Percentiles rank a stretch among this genome's conserved stretches.
phyloP scores from a whole-genome alignment of 768 basidiomycete species.

The Inosperma sp. region DNA sequence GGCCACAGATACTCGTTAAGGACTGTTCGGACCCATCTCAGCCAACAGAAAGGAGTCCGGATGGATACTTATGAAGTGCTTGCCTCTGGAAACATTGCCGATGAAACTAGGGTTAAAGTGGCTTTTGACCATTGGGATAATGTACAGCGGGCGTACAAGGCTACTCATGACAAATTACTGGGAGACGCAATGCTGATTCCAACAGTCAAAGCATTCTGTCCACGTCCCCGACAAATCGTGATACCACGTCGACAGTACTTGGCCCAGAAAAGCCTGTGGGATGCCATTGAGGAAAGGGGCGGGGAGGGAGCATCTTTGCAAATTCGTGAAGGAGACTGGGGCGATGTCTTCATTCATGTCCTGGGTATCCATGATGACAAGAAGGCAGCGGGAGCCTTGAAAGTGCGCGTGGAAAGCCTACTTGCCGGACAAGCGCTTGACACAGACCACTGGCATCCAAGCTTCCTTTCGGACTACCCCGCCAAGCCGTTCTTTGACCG shows the following conservation, averaged over 20 bases:
- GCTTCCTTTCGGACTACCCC: conserved; percentile 28
- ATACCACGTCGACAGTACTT: conserved; percentile 47
- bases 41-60: conserved; percentile 11
- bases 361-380: conserved; percentile 49
- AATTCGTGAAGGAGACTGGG: not conserved
- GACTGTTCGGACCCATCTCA: conserved; percentile 5
- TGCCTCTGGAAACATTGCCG: conserved; percentile 2
- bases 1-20: conserved; percentile 9
- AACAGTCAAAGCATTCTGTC: conserved; percentile 33
- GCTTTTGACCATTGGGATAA: conserved; percentile 48
- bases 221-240: conserved; percentile 43
- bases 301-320: conserved; percentile 11
- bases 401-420: conserved; percentile 55
- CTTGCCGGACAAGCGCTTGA: conserved; percentile 47
- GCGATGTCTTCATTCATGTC: conserved; percentile 39
- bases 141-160: conserved; percentile 37
- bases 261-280: conserved; percentile 49
- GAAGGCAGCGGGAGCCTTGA: conserved; percentile 49
- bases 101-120: conserved; percentile 31
- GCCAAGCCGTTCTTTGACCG: conserved; percentile 33
- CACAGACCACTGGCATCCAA: conserved; percentile 46
- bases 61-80: conserved; percentile 18
- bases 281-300: conserved; percentile 36
- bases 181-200: conserved; percentile 14
- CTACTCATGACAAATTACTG: conserved; percentile 29